Base-by-base conservation (phyloP, 148 eudicot species). In the Pharnaceum exiguum region DNA sequence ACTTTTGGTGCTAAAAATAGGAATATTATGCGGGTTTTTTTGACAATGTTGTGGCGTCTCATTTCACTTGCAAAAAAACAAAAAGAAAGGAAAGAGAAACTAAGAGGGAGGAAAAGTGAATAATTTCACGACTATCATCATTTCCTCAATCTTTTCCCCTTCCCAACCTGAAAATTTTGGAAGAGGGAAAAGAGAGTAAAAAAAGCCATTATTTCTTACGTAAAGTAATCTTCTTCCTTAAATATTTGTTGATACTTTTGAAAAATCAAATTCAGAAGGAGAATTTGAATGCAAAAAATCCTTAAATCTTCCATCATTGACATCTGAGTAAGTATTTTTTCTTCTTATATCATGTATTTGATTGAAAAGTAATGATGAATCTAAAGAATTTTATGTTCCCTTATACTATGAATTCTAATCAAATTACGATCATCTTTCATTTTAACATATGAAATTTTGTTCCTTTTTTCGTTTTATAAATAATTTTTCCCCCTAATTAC, bases 71-170 rank as follows among this genome's bases (percentile, higher is more conserved):
- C n/a, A n/a, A 33, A 50, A 59, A 38, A n/a, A 60, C 16, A 42
- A 21, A 49, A 56, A 23, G 7, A 23, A 22, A 43, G 0, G 46
- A 15, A 32, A 39, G 35, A 10, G 29, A 29, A 51, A 60, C 32
- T 35, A 15, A 17, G 65, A 39, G 28, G 48, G 46, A 57, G 64
- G 69, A 57, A 57, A 63, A 36, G 59, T 26, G 27, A 27, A 42
- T 18, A 36, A 36, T 48, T 13, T 27, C 42, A n/a, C n/a, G n/a
- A 25, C 18, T 19, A 24, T 46, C 57, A 56, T 68, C 42, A 12
- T 47, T 63, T 39, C 68, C 35, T 47, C 2, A 39, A 44, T 3
- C 45, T 39, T 28, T 46, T 46, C 10, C 5, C 26, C 15, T 27
- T 46, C 32, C 19, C 18, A 16, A 29, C 3, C 35, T 37, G 4